phyloP scores from a whole-genome alignment of 1,139 yeast genomes.

The Debaryomycetaceae sp. region DNA sequence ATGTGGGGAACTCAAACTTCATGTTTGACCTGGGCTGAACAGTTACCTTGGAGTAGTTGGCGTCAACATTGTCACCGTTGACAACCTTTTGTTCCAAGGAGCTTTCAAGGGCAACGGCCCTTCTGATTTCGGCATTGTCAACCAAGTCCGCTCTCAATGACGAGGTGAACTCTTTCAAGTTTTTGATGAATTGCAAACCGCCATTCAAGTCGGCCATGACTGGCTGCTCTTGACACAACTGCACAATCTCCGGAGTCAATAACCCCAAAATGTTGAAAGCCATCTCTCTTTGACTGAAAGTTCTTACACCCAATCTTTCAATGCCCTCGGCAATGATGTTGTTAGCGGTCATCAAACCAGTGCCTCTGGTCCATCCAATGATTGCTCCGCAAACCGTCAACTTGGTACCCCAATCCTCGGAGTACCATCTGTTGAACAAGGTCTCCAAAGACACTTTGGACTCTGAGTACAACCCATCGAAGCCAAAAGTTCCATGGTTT shows the following conservation, averaged over 20 bases:
- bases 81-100: constrained; percentile 90
- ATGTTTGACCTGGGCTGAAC: constrained; percentile 93
- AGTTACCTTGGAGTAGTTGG: constrained; percentile 70
- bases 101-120: constrained; percentile 92
- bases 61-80: constrained; percentile 86
- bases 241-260: constrained; percentile 79
- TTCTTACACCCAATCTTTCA: constrained; percentile 92
- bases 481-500: constrained; percentile 97
- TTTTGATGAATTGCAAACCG: constrained; percentile 91
- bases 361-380: constrained; percentile 99
- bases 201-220: constrained; percentile 98
- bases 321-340: constrained; percentile 97
- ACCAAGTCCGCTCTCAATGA: constrained; percentile 76
- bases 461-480: constrained; percentile 96
- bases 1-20: constrained; percentile 87
- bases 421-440: constrained; percentile 96
- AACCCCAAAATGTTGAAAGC: constrained; percentile 96
- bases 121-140: constrained; percentile 86
- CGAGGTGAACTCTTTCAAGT: constrained; percentile 84
- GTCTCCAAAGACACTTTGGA: constrained; percentile 94
- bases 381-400: constrained; percentile 97
- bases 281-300: constrained; percentile 98
- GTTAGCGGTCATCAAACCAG: constrained; percentile 97
- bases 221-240: constrained; percentile 88
- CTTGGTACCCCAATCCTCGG: constrained; percentile 94